phyloP scores from a whole-genome alignment of 2,329 filamentous ascomycete genomes.

The Venturia pyrina region DNA sequence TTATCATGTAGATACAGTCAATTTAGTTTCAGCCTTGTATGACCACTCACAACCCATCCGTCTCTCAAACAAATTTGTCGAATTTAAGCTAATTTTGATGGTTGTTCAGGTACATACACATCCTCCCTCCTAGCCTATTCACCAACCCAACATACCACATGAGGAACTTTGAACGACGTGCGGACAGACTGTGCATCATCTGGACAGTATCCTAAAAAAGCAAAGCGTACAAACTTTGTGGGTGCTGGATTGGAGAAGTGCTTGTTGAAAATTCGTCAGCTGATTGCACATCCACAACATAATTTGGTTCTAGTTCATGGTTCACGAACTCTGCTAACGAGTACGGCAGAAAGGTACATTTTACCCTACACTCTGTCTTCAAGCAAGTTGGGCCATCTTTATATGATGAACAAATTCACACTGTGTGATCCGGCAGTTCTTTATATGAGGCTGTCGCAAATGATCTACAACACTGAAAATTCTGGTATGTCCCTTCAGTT shows the following conservation, averaged over 20 bases:
- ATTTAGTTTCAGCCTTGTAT: conserved; percentile 63
- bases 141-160: conserved; percentile 25
- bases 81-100: conserved; percentile 16
- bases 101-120: conserved; percentile 24
- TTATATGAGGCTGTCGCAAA: conserved; percentile 39
- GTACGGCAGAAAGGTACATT: conserved; percentile 13
- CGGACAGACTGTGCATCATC: conserved; percentile 52
- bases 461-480: conserved; percentile 53
- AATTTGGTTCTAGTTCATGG: conserved; percentile 12
- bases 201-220: conserved; percentile 40
- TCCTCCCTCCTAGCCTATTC: conserved; percentile 16
- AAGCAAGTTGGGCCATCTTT: conserved; percentile 26
- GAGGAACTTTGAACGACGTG: conserved; percentile 60
- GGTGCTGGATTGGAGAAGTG: conserved; percentile 42
- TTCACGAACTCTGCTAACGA: conserved; percentile 16
- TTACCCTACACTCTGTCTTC: not conserved
- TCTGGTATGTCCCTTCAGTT: conserved; percentile 39
- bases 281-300: conserved; percentile 31
- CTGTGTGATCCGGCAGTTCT: conserved; percentile 51
- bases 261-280: conserved; percentile 62
- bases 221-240: conserved; percentile 56
- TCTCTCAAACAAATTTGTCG: conserved; percentile 12
- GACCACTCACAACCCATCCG: conserved; percentile 28
- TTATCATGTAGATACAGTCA: conserved; percentile 53
- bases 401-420: conserved; percentile 62